phyloP scores from a whole-genome alignment of 768 basidiomycete genomes.

The Dioszegia hungarica region DNA sequence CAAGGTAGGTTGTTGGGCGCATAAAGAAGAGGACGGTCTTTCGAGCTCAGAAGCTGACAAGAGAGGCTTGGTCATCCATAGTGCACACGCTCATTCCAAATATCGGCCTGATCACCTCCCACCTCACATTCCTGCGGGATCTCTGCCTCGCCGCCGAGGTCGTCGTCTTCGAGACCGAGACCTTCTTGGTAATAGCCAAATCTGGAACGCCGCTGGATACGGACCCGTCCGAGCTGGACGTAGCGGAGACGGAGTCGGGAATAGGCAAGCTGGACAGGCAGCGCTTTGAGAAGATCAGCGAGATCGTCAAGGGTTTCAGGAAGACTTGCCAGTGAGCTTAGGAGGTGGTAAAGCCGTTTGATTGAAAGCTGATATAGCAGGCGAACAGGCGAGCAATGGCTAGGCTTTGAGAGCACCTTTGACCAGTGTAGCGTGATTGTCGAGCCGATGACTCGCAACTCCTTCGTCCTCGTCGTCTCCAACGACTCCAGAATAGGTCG shows the following conservation, averaged over 20 bases:
- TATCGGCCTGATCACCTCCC: conserved; percentile 76
- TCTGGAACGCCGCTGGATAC: conserved; percentile 44
- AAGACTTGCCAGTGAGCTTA: conserved; percentile 72
- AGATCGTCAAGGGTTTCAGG: conserved; percentile 93
- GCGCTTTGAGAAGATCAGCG: conserved; percentile 55
- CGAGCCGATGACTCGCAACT: conserved; percentile 87
- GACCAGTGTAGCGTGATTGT: conserved; percentile 52
- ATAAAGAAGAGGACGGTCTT: background rate
- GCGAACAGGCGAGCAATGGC: conserved; percentile 31
- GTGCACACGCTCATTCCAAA: conserved; percentile 96
- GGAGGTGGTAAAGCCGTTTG: background rate
- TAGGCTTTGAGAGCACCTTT: conserved; percentile 44
- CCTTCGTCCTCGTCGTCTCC: conserved; percentile 83
- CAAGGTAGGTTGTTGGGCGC: conserved; percentile 56
- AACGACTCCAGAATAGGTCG: conserved; percentile 82
- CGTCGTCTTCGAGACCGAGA: conserved; percentile 92
- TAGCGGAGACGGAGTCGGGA: conserved; percentile 33
- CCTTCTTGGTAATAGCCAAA: conserved; percentile 89
- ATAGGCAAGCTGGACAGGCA: conserved; percentile 50
- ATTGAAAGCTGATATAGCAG: conserved; percentile 12
- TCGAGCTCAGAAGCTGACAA: background rate
- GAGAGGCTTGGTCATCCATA: conserved; percentile 94
- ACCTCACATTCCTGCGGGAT: conserved; percentile 77
- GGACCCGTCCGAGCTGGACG: conserved; percentile 45
- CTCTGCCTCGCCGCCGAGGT: conserved; percentile 89